Evolutionary conservation across 345 rosid genomes (phyloP).

Genomic region (Acer negundo): DNA sequence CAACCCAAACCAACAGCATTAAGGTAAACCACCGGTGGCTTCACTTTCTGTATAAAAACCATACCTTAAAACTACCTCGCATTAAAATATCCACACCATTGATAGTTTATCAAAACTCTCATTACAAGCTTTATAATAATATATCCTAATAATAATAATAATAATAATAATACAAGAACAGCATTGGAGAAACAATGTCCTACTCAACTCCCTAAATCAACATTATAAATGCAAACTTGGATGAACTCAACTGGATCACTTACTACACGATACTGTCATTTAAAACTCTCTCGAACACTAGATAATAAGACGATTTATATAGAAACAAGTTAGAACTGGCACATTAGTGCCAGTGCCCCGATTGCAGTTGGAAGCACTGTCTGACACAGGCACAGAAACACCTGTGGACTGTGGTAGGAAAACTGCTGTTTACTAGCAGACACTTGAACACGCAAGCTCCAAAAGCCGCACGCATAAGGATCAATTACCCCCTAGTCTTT

Average conservation of each 20-base stretch:
- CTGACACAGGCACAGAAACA: conserved; percentile 26
- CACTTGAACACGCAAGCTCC: conserved; percentile 31
- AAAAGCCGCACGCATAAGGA: conserved; percentile 16
- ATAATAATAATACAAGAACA: not conserved
- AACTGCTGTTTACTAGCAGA: conserved; percentile 34
- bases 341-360: conserved; percentile 44
- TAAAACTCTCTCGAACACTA: conserved; percentile 21
- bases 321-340: conserved; percentile 45
- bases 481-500: conserved; percentile 74
- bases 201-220: conserved; percentile 11
- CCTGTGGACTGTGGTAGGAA: conserved; percentile 17
- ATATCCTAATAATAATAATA: not conserved
- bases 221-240: conserved; percentile 10
- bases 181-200: not conserved
- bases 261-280: conserved; percentile 17
- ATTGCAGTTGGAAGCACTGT: conserved; percentile 42
- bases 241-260: not conserved
- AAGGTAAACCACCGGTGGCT: not conserved
- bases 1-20: not conserved
- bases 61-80: not conserved
- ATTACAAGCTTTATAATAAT: conserved; percentile 8
- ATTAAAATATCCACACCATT: not conserved
- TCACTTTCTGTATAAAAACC: conserved; percentile 2
- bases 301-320: conserved; percentile 39
- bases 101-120: conserved; percentile 20